phyloP scores from a whole-genome alignment of 352 stramenopile genomes.

The Phytopythium sindhum region DNA sequence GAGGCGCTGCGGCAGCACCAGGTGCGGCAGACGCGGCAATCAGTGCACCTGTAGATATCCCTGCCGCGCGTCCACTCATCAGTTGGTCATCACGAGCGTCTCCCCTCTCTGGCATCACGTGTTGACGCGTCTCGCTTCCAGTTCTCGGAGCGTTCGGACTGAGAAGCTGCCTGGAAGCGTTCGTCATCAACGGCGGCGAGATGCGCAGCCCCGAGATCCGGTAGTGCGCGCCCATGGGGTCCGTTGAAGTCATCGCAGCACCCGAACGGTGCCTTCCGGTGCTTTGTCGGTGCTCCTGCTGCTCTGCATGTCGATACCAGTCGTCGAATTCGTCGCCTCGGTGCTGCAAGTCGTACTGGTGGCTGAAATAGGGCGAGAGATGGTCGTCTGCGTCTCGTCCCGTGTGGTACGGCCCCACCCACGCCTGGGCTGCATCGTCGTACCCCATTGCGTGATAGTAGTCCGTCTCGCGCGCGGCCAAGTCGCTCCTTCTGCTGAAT shows the following conservation, averaged over 20 bases:
- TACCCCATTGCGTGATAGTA: not conserved
- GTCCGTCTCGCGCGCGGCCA: not conserved
- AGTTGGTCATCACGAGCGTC: not conserved
- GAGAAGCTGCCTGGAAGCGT: not conserved
- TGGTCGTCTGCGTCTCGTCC: not conserved
- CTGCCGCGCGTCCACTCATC: not conserved
- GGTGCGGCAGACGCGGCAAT: not conserved
- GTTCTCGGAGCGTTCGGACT: not conserved
- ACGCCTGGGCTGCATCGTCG: not conserved
- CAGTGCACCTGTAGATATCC: not conserved
- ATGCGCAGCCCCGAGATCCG: slow-evolving; percentile 5
- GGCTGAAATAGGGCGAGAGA: not conserved
- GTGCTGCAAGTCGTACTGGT: not conserved
- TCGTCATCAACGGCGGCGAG: not conserved
- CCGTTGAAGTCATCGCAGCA: not conserved
- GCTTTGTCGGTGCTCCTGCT: not conserved
- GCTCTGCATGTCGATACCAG: not conserved
- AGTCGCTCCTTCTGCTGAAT: not conserved
- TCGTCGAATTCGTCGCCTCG: not conserved
- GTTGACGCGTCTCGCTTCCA: not conserved
- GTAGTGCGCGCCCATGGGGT: not conserved
- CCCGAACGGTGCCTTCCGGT: not conserved
- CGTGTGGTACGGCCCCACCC: not conserved
- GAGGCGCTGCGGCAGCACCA: not conserved
- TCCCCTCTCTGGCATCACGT: not conserved